phyloP scores from a whole-genome alignment of 2,329 filamentous ascomycete genomes.

The Coniella vitis region DNA sequence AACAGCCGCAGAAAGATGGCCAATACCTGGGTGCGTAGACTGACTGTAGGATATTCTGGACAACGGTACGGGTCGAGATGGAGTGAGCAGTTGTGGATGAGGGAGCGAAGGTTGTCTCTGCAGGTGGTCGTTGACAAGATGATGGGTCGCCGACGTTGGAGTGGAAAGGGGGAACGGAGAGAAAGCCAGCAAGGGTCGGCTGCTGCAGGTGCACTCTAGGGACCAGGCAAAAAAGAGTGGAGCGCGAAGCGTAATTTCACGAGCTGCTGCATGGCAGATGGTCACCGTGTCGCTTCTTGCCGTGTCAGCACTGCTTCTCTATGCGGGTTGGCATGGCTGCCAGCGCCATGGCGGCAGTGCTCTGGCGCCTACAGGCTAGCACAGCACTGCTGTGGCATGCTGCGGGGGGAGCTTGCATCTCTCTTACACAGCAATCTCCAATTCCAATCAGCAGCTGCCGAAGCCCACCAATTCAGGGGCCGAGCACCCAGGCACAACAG shows the following conservation, averaged over 20 bases:
- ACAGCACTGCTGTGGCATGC: too few species aligned
- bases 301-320: conserved; percentile 3
- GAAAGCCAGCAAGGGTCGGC: conserved; percentile 14
- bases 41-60: conserved; percentile 1
- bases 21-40: conserved; percentile 2
- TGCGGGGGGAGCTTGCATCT: neutral
- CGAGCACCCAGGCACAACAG: neutral
- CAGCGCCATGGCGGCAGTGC: neutral
- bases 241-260: conserved; percentile 15
- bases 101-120: neutral
- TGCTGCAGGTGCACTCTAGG: conserved; percentile 5
- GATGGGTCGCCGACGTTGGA: conserved; percentile 9
- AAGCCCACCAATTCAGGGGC: conserved; percentile 1
- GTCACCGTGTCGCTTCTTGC: conserved; percentile 7
- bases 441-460: neutral
- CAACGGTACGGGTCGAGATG: conserved; percentile 2
- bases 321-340: neutral
- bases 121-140: conserved; percentile 5
- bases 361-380: neutral
- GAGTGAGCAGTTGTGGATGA: neutral
- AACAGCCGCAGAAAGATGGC: neutral
- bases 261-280: conserved; percentile 2
- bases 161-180: conserved; percentile 16
- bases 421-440: neutral
- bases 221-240: conserved; percentile 7